Conservation (phyloP, 306 rosid genomes). For the Fragaria ananassa region DNA sequence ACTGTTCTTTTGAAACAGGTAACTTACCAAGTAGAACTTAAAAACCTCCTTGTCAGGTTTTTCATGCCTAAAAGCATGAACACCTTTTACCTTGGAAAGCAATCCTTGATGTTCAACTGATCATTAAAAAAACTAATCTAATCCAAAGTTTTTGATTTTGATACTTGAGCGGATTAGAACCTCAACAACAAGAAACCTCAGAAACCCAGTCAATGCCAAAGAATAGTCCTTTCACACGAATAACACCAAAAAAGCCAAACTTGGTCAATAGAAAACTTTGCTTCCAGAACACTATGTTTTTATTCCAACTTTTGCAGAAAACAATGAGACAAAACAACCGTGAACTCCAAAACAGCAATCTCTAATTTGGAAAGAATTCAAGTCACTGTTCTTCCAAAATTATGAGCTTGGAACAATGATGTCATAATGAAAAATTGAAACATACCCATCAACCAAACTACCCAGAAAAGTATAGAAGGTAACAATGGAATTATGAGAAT, state of each 20-base stretch:
- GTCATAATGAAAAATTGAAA: slow-evolving; percentile 3
- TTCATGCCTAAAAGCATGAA: slow-evolving; percentile 39
- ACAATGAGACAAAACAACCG: neutral
- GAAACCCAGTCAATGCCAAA: slow-evolving; percentile 33
- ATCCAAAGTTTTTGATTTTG: slow-evolving; percentile 5
- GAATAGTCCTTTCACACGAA: slow-evolving; percentile 4
- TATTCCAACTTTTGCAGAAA: slow-evolving; percentile 3
- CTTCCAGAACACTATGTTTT: neutral
- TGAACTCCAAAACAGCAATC: neutral
- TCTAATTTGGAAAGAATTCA: neutral
- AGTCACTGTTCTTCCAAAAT: neutral
- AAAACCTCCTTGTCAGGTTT: slow-evolving; percentile 19
- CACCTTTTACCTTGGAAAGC: slow-evolving; percentile 39
- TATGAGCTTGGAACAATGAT: neutral
- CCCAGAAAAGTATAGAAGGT: neutral
- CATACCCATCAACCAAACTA: slow-evolving; percentile 3
- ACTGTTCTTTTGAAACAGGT: slow-evolving; percentile 41
- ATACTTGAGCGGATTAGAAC: slow-evolving; percentile 13
- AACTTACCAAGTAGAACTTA: slow-evolving; percentile 20
- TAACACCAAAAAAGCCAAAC: neutral
- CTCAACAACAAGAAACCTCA: slow-evolving; percentile 24
- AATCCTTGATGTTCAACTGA: slow-evolving; percentile 23
- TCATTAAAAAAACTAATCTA: slow-evolving; percentile 16
- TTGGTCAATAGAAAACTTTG: neutral
- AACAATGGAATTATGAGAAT: neutral